Evolutionary conservation across 371 early-diverging fungal genomes (phyloP).

Genomic region (Umbelopsis sp.): DNA sequence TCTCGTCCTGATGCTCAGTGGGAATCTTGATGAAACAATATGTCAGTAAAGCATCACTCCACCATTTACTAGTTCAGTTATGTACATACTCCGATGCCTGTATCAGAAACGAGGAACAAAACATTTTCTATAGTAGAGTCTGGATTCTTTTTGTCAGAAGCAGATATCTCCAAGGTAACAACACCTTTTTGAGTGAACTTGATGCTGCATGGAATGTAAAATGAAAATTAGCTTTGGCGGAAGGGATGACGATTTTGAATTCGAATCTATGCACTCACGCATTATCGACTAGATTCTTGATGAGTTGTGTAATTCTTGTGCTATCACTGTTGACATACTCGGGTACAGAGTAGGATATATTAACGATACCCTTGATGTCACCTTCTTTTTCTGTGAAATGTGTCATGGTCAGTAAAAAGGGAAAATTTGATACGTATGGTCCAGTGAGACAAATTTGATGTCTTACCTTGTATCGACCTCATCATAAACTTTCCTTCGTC

Average conservation of each 20-base stretch:
- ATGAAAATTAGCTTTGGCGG: too few relatives aligned
- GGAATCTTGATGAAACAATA: not conserved
- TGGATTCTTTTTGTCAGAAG: not conserved
- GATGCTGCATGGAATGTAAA: not conserved
- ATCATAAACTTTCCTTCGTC: not conserved
- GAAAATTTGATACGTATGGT: not conserved
- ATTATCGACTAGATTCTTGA: slow-evolving; percentile 6
- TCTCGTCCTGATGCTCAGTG: not conserved
- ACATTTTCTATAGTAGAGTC: not conserved
- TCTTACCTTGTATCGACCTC: not conserved
- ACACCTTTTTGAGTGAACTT: not conserved
- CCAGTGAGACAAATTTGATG: not conserved
- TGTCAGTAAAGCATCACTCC: not conserved
- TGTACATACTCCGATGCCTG: not conserved
- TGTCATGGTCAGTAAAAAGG: not conserved
- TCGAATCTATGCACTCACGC: not conserved
- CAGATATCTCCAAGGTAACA: not conserved
- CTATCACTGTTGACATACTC: not conserved
- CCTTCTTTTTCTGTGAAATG: not conserved
- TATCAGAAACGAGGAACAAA: not conserved
- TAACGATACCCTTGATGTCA: not conserved
- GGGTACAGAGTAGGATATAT: not conserved
- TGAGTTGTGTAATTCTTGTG: not conserved
- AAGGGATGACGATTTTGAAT: not conserved
- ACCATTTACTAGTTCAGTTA: too few relatives aligned